Evolutionary conservation across 805 yeast species (phyloP).

Genomic region (Saccharomycopsis selenospora): DNA sequence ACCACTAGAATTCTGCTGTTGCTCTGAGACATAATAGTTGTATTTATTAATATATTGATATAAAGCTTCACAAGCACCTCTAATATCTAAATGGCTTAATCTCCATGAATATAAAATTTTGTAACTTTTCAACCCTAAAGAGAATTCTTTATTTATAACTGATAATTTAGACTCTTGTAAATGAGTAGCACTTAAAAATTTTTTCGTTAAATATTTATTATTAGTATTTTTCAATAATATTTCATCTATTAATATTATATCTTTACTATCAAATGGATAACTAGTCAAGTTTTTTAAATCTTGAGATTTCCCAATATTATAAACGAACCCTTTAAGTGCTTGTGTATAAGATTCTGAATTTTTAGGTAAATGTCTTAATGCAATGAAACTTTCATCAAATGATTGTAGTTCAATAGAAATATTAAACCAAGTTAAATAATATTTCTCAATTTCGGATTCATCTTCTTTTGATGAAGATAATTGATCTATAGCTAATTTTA

Average conservation of each 20-base stretch:
- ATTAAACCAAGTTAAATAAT: slow-evolving; percentile 24
- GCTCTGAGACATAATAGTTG: neutral
- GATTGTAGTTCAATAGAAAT: slow-evolving; percentile 28
- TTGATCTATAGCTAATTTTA: slow-evolving; percentile 23
- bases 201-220: slow-evolving; percentile 1
- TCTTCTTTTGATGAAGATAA: slow-evolving; percentile 14
- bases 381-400: slow-evolving; percentile 30
- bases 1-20: neutral
- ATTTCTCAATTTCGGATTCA: slow-evolving; percentile 23
- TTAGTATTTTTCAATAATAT: slow-evolving; percentile 31
- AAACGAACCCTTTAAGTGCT: slow-evolving; percentile 31
- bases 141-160: slow-evolving; percentile 24
- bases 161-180: slow-evolving; percentile 2
- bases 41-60: slow-evolving; percentile 33
- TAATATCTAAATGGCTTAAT: slow-evolving; percentile 40
- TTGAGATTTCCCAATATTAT: slow-evolving; percentile 33
- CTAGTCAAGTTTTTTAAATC: slow-evolving; percentile 34
- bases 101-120: slow-evolving; percentile 47
- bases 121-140: slow-evolving; percentile 36
- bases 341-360: slow-evolving; percentile 17
- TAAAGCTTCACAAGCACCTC: slow-evolving; percentile 41
- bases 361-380: slow-evolving; percentile 26
- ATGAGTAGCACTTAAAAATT: neutral
- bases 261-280: slow-evolving; percentile 36
- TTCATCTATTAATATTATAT: slow-evolving; percentile 36